Evolutionary conservation across 2,329 filamentous ascomycete genomes (phyloP).

Genomic region (Aureobasidium sp.): DNA sequence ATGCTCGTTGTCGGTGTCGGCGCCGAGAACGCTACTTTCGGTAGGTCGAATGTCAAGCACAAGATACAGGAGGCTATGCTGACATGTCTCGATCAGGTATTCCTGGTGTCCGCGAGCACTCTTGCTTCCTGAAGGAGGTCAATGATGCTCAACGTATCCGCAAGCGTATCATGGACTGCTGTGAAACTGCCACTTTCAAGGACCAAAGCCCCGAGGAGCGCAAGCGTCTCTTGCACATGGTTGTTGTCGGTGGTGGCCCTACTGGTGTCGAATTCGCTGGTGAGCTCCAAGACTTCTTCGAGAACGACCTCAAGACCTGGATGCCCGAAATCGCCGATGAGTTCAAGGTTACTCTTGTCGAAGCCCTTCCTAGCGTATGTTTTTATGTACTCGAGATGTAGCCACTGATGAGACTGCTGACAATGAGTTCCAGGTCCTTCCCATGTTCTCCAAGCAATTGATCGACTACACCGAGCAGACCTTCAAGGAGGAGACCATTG

Average conservation of each 20-base stretch:
- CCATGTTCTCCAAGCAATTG: slow-evolving; percentile 97
- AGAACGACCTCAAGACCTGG: slow-evolving; percentile 96
- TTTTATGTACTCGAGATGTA: too few relatives aligned
- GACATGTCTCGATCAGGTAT: slow-evolving; percentile 49
- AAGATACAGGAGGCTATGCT: background rate
- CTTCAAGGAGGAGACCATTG: slow-evolving; percentile 97
- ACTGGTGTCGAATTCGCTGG: slow-evolving; percentile 98
- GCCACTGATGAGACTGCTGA: slow-evolving; percentile 9
- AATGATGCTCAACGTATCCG: slow-evolving; percentile 91
- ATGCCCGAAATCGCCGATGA: slow-evolving; percentile 90
- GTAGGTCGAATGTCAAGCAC: slow-evolving; percentile 37
- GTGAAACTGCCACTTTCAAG: slow-evolving; percentile 98
- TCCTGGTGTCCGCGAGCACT: slow-evolving; percentile 87
- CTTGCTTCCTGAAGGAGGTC: slow-evolving; percentile 98
- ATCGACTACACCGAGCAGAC: slow-evolving; percentile 99
- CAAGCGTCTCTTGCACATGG: slow-evolving; percentile 95
- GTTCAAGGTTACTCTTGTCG: slow-evolving; percentile 96
- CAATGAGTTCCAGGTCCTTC: slow-evolving; percentile 52
- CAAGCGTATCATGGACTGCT: slow-evolving; percentile 99
- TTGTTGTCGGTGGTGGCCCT: slow-evolving; percentile 75
- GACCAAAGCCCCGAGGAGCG: slow-evolving; percentile 82
- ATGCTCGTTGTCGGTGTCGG: slow-evolving; percentile 97
- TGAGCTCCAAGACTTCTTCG: slow-evolving; percentile 98
- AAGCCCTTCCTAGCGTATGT: slow-evolving; percentile 79
- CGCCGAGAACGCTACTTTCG: slow-evolving; percentile 97